Conservation (phyloP, 768 basidiomycete species). For the Boletus huronensis region DNA sequence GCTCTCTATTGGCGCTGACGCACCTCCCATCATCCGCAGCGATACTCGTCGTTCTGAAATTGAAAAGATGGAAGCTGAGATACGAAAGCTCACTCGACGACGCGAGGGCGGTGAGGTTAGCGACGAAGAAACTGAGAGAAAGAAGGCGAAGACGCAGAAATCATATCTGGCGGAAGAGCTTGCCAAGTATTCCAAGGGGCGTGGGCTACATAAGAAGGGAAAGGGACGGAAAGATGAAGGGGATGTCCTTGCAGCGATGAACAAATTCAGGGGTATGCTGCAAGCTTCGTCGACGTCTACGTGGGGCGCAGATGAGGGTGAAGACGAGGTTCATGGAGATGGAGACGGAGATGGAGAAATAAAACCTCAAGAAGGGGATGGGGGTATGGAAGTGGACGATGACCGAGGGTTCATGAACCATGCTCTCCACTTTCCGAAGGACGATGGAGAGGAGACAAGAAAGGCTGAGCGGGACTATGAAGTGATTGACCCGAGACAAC, state of each 20-base stretch:
- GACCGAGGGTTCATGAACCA: slow-evolving; percentile 75
- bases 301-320: slow-evolving; percentile 25
- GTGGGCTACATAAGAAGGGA: slow-evolving; percentile 53
- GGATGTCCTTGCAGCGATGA: slow-evolving; percentile 64
- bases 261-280: slow-evolving; percentile 68
- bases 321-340: slow-evolving; percentile 15
- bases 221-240: slow-evolving; percentile 68
- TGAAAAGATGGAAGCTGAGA: slow-evolving; percentile 83
- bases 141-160: slow-evolving; percentile 54
- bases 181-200: slow-evolving; percentile 70
- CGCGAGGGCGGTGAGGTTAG: slow-evolving; percentile 56
- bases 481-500: slow-evolving; percentile 78
- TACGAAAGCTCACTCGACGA: slow-evolving; percentile 69
- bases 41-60: slow-evolving; percentile 71
- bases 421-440: slow-evolving; percentile 72
- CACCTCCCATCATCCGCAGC: slow-evolving; percentile 33
- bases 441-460: slow-evolving; percentile 64
- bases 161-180: slow-evolving; percentile 81
- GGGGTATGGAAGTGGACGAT: slow-evolving; percentile 71
- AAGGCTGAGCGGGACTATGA: slow-evolving; percentile 87
- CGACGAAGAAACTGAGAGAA: slow-evolving; percentile 55
- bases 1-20: not conserved
- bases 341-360: slow-evolving; percentile 8
- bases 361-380: slow-evolving; percentile 37
- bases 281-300: slow-evolving; percentile 38